phyloP scores from a whole-genome alignment of 345 rosid genomes.

The Hibiscus tridactylites region DNA sequence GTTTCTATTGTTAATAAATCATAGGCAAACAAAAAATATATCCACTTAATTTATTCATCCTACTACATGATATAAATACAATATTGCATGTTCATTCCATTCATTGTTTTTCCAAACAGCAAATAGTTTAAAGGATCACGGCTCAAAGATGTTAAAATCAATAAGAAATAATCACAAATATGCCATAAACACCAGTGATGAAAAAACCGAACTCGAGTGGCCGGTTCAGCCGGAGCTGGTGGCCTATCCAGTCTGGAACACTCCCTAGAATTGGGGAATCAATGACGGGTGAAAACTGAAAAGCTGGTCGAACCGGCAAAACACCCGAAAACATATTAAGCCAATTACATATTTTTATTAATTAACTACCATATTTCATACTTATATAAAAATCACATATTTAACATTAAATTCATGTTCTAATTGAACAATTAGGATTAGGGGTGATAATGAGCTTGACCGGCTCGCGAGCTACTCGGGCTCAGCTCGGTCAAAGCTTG shows the following conservation, averaged over 20 bases:
- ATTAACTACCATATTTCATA: too few species aligned
- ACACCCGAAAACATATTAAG: too few species aligned
- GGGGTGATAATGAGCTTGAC: too few species aligned
- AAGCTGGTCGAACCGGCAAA: neutral
- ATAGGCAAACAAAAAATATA: too few species aligned
- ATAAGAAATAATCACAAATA: neutral
- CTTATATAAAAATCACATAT: too few species aligned
- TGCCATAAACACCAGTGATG: neutral
- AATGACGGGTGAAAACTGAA: neutral
- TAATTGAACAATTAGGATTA: too few species aligned
- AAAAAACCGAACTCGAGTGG: neutral
- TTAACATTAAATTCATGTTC: too few species aligned
- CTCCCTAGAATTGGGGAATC: neutral
- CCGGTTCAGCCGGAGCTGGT: neutral
- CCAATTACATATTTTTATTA: too few species aligned
- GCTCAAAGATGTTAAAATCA: neutral
- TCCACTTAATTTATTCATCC: neutral
- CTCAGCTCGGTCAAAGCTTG: too few species aligned
- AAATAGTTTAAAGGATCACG: neutral
- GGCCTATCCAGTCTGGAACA: neutral
- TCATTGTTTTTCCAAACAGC: neutral
- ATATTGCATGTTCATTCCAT: neutral
- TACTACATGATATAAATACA: neutral
- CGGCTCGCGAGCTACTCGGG: too few species aligned
- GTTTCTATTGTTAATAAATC: too few species aligned